Evolutionary conservation across 345 rosid genomes (phyloP).

Genomic region (Murraya koenigii): DNA sequence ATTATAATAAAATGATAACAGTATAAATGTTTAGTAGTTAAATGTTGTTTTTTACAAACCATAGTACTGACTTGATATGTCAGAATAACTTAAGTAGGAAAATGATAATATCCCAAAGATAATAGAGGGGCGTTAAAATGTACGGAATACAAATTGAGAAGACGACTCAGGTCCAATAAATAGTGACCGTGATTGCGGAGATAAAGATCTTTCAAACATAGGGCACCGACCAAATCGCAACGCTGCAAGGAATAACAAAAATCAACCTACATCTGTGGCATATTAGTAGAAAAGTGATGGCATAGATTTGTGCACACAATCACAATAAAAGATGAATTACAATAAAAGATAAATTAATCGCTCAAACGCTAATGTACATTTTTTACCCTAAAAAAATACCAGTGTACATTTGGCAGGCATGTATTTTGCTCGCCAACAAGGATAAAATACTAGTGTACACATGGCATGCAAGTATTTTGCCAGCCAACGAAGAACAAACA

Average conservation of each 20-base stretch:
- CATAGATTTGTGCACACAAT: neutral
- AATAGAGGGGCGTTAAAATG: no score
- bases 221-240: neutral
- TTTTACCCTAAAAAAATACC: no score
- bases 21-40: no score
- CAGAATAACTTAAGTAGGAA: no score
- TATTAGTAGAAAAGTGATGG: neutral
- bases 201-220: neutral
- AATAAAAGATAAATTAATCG: neutral
- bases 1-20: no score
- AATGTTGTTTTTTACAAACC: no score
- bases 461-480: neutral
- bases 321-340: neutral
- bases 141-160: no score
- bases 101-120: no score
- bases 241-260: neutral
- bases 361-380: neutral
- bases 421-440: neutral
- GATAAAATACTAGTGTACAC: neutral
- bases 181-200: neutral
- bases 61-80: no score
- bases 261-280: neutral
- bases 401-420: neutral
- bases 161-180: neutral
- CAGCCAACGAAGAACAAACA: neutral